Base-by-base conservation (phyloP, 2,329 filamentous ascomycete species). In the Monilinia vaccinii-corymbosi region DNA sequence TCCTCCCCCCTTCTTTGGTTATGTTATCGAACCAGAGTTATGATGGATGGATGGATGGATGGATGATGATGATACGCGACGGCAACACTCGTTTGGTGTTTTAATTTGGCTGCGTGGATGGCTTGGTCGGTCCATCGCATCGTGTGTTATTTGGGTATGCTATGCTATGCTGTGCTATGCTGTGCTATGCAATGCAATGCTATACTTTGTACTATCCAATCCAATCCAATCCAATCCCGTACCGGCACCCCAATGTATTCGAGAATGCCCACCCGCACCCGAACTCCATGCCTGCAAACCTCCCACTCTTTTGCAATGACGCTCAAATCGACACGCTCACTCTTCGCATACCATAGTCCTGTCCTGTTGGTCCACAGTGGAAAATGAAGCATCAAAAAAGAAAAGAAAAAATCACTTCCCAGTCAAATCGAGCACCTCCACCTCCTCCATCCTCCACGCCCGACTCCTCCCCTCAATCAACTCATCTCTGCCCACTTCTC, bases 361-460 rank as follows among this genome's bases (percentile, higher is more conserved):
- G 18, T 40, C 38, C 38, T 28, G 25, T 6, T 28, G 25, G 3
- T 28, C 25, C 25, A 28, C 25, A 6, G 6, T 3, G 25, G 25
- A 28, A 28, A 28, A 28, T 28, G 25, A 40, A 18, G 11, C n/a
- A n/a, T n/a, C n/a, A n/a, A n/a, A 40, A 40, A 40, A 40, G 25
- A 40, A 18, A n/a, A 18, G 7, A 14, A 16, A 44, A 23, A n/a
- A 23, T 45, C 13, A 55, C 38, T 44, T 38, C 38, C 51, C 51
- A 2, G 59, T 61, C 31, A 61, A 58, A 61, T 61, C 59, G 14
- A 61, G 36, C 23, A 61, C 21, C 18, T 61, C 59, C 14, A 61
- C 52, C 53, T 61, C 59, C 38, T 51, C 53, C 10, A 21, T 36
- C 2, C 53, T 61, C 59, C 59, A 61, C 1, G 59, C 59, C 25